Evolutionary conservation across 257 asterid species (phyloP), one percentile per base, ranked within the genome.

Genomic region (Cruciata laevipes): DNA sequence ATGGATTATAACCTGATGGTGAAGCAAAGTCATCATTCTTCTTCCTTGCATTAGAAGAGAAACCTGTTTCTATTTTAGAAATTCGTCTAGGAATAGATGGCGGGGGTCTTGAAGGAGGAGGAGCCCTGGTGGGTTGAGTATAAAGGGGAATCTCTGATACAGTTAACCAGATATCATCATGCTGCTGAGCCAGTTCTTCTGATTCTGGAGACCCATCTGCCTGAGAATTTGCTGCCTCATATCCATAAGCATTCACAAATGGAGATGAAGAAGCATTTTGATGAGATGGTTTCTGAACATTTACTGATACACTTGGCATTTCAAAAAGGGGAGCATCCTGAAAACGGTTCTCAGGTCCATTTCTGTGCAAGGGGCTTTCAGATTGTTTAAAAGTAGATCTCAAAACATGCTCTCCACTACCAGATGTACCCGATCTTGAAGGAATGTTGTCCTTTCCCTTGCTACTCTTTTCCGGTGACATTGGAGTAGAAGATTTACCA

Each of bases 31-130:
- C 91, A 65, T 80, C 92, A 71, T 76, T 75, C 85, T 76, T 85
- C 76, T 79, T 88, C 79, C 83, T 86, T 11, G 75, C 76, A 70
- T 81, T 78, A 63, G 96, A 85, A 70, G 72, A 81, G 80, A 81
- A 77, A 63, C 83, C 77, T 32, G 83, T 59, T 65, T 79, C 92
- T 51, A 81, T 63, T 74, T 73, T 89, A 61, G 83, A 75, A 74
- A 77, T 71, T 71, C 63, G 75, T 53, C 80, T 79, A 68, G 99
- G 99, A 74, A 91, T 80, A 61, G 91, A 91, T 68, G 99, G 99
- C 64, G 98, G 99, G 68, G 96, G 90, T 18, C 98, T 88, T 44
- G 99, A 84, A 73, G 99, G 99, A 49, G 98, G 97, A 72, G 99
- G 92, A 83, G 98, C 95, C 71, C 80, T 73, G 25, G 98, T 82